These are phyloP conservation scores for Penicillium longicatenatum DNA, from an alignment of 495 filamentous ascomycete species.

Conservation along the genomic window DNA sequence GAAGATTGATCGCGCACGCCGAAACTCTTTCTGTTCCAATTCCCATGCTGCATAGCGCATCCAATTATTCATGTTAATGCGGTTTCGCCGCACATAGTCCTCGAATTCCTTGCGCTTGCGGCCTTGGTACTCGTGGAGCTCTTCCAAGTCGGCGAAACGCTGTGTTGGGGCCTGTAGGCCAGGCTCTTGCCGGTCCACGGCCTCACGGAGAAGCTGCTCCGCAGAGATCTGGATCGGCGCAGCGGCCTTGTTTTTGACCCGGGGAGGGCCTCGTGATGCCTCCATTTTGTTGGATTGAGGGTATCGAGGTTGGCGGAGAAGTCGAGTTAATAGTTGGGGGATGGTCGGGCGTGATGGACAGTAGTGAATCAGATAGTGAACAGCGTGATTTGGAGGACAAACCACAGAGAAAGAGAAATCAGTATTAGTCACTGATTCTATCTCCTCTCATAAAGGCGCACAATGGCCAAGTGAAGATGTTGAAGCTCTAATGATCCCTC, in stretches of 20 bases:
- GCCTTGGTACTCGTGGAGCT: slow-evolving; percentile 96
- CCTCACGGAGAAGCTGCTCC: slow-evolving; percentile 96
- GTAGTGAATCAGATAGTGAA: background rate
- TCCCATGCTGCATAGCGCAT: slow-evolving; percentile 98
- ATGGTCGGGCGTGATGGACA: background rate
- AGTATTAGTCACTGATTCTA: slow-evolving; percentile 3
- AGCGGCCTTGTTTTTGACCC: slow-evolving; percentile 98
- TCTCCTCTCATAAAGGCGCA: background rate
- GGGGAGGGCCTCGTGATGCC: slow-evolving; percentile 85
- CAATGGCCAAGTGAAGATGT: background rate
- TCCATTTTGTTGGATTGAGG: slow-evolving; percentile 64
- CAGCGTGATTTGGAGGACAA: background rate
- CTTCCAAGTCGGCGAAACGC: slow-evolving; percentile 93
- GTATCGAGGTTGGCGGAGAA: background rate
- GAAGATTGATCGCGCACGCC: slow-evolving; percentile 93
- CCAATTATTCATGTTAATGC: slow-evolving; percentile 98
- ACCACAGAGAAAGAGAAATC: background rate
- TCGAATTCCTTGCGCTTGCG: slow-evolving; percentile 96
- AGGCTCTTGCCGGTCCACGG: slow-evolving; percentile 94
- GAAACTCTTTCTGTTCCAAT: slow-evolving; percentile 96
- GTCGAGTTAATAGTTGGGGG: background rate
- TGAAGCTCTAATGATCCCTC: slow-evolving; percentile 6
- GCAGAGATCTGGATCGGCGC: slow-evolving; percentile 88
- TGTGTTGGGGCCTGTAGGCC: slow-evolving; percentile 88
- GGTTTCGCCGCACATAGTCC: slow-evolving; percentile 93